These are phyloP conservation scores for Pythium phragmitis DNA, from an alignment of 352 stramenopile genomes.

Conservation along the genomic window DNA sequence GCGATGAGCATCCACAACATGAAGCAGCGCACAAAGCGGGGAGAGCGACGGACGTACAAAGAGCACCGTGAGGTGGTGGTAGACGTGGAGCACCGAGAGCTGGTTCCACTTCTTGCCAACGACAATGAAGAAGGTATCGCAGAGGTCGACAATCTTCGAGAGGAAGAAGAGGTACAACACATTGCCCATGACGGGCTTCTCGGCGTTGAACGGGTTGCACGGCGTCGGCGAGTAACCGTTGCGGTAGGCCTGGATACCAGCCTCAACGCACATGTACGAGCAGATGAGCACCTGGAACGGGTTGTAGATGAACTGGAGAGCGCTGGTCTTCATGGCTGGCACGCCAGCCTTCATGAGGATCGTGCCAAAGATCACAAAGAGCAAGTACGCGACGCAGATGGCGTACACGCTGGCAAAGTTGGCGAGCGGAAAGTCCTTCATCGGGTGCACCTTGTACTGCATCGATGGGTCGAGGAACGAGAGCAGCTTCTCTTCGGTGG, in stretches of 20 bases:
- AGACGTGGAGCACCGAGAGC: slow-evolving; percentile 94
- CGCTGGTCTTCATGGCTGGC: slow-evolving; percentile 68
- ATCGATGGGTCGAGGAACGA: slow-evolving; percentile 5
- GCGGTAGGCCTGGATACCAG: slow-evolving; percentile 90
- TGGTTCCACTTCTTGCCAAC: slow-evolving; percentile 94
- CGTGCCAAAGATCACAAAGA: slow-evolving; percentile 69
- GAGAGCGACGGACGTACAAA: slow-evolving; percentile 34
- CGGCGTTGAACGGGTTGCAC: slow-evolving; percentile 90
- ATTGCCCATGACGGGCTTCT: slow-evolving; percentile 92
- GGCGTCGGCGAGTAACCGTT: slow-evolving; percentile 90
- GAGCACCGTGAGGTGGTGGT: slow-evolving; percentile 95
- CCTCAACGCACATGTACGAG: slow-evolving; percentile 97
- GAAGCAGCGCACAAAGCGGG: not conserved
- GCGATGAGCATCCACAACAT: not conserved
- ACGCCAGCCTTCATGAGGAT: slow-evolving; percentile 74
- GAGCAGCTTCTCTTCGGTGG: slow-evolving; percentile 17
- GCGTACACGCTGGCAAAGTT: slow-evolving; percentile 60
- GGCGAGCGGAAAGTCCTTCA: slow-evolving; percentile 60
- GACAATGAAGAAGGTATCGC: slow-evolving; percentile 98
- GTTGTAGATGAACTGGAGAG: slow-evolving; percentile 97
- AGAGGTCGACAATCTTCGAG: slow-evolving; percentile 94
- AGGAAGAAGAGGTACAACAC: slow-evolving; percentile 99
- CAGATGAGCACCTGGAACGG: slow-evolving; percentile 95
- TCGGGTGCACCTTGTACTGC: slow-evolving; percentile 61
- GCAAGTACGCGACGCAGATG: slow-evolving; percentile 61